Conservation (phyloP, 2,329 filamentous ascomycete genomes). For the Orbilia oligospora region DNA sequence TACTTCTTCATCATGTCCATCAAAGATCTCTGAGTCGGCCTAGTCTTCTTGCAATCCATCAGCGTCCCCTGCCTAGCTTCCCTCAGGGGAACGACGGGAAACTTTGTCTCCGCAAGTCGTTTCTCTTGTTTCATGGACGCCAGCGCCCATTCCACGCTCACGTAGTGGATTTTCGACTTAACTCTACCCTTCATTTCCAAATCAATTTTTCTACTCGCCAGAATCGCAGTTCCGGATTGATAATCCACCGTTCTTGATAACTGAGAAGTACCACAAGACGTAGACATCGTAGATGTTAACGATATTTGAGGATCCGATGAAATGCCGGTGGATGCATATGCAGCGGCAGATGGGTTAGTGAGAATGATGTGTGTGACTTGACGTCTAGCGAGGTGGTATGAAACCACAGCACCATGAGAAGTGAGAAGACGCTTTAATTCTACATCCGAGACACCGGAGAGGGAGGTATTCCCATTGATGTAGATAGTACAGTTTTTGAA, state of each 20-base stretch:
- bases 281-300: neutral
- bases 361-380: constrained; percentile 89
- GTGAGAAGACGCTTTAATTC: constrained; percentile 83
- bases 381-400: constrained; percentile 78
- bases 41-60: constrained; percentile 41
- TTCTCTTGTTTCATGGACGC: constrained; percentile 84
- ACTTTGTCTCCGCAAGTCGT: constrained; percentile 77
- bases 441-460: constrained; percentile 86
- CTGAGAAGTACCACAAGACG: neutral
- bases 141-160: constrained; percentile 73
- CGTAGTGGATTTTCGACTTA: constrained; percentile 56
- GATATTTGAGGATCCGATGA: constrained; percentile 20
- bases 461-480: constrained; percentile 84
- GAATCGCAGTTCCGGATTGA: constrained; percentile 54
- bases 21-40: constrained; percentile 38
- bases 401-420: constrained; percentile 79
- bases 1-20: constrained; percentile 49
- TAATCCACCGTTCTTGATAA: constrained; percentile 51
- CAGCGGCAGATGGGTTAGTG: constrained; percentile 66
- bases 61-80: constrained; percentile 61
- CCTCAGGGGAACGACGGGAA: constrained; percentile 60
- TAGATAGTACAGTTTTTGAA: constrained; percentile 83
- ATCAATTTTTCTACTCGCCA: constrained; percentile 43
- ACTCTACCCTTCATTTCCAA: constrained; percentile 56
- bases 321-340: constrained; percentile 12